Evolutionary conservation across 306 rosid species (phyloP).

Genomic region (Prunus mira): DNA sequence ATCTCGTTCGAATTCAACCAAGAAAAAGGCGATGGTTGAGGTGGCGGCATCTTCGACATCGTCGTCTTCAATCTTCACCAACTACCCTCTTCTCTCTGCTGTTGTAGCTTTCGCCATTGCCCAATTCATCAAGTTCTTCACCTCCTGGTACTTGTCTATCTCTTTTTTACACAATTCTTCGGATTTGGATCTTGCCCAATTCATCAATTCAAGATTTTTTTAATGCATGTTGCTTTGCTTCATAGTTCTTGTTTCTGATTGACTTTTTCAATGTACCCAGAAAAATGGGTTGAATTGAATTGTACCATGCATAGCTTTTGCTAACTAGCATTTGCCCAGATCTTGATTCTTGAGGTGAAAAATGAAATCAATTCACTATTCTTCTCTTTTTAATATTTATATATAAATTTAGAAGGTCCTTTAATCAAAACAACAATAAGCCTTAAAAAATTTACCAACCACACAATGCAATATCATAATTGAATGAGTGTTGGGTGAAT

Average conservation of each 20-base stretch:
- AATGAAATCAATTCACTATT: neutral
- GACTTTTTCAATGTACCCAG: neutral
- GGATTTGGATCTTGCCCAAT: constrained; percentile 21
- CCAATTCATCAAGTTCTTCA: constrained; percentile 64
- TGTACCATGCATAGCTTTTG: neutral
- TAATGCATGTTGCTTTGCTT: neutral
- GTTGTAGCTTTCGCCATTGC: constrained; percentile 58
- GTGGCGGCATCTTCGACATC: constrained; percentile 23
- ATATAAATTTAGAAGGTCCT: neutral
- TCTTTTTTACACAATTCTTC: neutral
- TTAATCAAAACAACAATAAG: neutral
- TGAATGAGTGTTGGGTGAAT: neutral
- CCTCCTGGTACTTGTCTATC: constrained; percentile 43
- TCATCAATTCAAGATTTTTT: neutral
- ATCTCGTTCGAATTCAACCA: constrained; percentile 16
- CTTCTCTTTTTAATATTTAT: too few species aligned
- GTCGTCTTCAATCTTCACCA: constrained; percentile 49
- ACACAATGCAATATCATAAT: neutral
- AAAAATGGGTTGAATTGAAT: neutral
- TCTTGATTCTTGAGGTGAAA: constrained; percentile 14
- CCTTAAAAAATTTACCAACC: neutral
- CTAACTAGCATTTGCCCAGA: neutral
- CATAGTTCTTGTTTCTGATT: neutral
- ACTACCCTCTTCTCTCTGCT: constrained; percentile 76
- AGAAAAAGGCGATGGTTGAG: constrained; percentile 25